Evolutionary conservation across 2,329 filamentous ascomycete species (phyloP), one percentile per base, ranked within the genome.

Genomic region (Diaporthe australafricana): DNA sequence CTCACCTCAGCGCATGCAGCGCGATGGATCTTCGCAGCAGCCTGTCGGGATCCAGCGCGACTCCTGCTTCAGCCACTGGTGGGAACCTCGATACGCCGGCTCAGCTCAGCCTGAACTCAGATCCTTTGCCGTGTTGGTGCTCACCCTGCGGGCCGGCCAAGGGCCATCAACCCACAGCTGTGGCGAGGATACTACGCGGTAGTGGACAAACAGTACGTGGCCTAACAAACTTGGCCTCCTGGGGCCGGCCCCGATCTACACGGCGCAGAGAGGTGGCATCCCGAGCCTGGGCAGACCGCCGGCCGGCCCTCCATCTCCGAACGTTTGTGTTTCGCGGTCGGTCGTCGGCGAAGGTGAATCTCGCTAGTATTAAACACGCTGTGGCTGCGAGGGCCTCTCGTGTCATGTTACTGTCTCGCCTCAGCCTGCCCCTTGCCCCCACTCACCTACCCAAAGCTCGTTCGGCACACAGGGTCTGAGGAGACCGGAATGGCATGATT

Each of bases 221-320:
- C 38, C 8, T 48, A 27, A 50, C 27, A 14, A 38, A 56, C 11
- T 5, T 9, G 22, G 50, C 30, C 25, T 12, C 12, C 52, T 38
- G 30, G 16, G n/a, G 7, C 60, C 30, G 60, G 60, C 45, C 45
- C 60, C 60, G 42, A 65, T 65, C 60, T 38, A 22, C 60, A 16
- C 60, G 45, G 60, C 45, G 45, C 17, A n/a, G 60, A n/a, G 60
- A 30, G 38, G 35, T 6, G 38, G 53, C 32, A 30, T 69, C 53
- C 53, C 45, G 67, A 27, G 30, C 30, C 67, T 42, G 67, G 65
- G 67, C 66, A 60, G 66, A 69, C 66, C 66, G 53, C 42, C 53
- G 67, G 67, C 53, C 66, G 66, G 53, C 67, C 42, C 53, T 69
- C 67, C 53, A 60, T 57, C 42, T n/a, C 42, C 53, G 38, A 50